Conservation (phyloP, 2,329 filamentous ascomycete genomes). For the Huntiella moniliformis region DNA sequence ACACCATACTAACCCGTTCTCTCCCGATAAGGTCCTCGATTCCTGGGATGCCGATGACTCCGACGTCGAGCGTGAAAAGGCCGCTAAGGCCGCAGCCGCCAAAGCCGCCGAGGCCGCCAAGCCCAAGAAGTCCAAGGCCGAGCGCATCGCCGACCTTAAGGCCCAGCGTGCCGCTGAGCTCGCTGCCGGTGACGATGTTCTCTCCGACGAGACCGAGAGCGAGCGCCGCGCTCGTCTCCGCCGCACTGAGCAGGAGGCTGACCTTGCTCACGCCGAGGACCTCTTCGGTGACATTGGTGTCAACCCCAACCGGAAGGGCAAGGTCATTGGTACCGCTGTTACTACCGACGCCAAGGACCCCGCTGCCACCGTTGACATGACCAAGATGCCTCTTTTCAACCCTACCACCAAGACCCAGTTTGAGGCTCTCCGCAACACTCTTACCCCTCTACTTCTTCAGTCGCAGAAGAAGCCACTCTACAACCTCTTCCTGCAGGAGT, state of each 20-base stretch:
- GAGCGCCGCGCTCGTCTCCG: constrained; percentile 55
- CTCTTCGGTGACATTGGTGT: constrained; percentile 65
- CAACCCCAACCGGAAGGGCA: constrained; percentile 44
- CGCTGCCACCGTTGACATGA: constrained; percentile 62
- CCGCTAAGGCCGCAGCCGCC: constrained; percentile 68
- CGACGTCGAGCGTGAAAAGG: constrained; percentile 91
- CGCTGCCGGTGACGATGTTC: constrained; percentile 29
- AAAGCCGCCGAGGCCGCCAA: constrained; percentile 73
- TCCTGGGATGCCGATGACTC: constrained; percentile 97
- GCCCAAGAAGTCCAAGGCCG: constrained; percentile 82
- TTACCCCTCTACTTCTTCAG: constrained; percentile 57
- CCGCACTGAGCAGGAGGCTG: constrained; percentile 66
- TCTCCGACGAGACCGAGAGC: constrained; percentile 50
- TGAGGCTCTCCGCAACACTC: constrained; percentile 52
- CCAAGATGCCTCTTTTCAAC: constrained; percentile 67
- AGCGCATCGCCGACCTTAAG: constrained; percentile 63
- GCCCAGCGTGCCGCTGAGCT: constrained; percentile 37
- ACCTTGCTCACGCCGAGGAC: constrained; percentile 77
- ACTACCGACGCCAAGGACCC: constrained; percentile 56
- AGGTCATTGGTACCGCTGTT: constrained; percentile 45
- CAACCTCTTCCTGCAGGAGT: constrained; percentile 74
- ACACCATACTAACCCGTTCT: background rate
- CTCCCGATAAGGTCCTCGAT: constrained; percentile 57
- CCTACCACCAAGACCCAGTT: constrained; percentile 78
- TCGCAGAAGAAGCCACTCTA: constrained; percentile 85